These are phyloP conservation scores for Pseudogymnoascus sp. DNA, from an alignment of 2,329 filamentous ascomycete species.

Conservation along the genomic window DNA sequence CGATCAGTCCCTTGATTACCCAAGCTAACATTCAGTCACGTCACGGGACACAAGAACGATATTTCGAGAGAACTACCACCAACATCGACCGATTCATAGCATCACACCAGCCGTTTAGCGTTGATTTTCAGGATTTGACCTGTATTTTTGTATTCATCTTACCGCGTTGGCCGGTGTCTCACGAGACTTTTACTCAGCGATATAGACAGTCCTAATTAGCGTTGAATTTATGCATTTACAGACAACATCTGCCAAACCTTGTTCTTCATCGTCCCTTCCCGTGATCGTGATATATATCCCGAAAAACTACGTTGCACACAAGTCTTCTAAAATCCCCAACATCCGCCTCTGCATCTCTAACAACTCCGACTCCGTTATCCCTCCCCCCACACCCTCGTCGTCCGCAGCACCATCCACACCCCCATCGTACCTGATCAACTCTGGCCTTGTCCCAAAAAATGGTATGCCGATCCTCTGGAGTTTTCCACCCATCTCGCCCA, in stretches of 20 bases:
- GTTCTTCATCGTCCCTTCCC: neutral
- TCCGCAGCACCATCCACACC: conserved; percentile 18
- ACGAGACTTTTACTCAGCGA: neutral
- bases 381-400: conserved; percentile 15
- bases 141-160: neutral
- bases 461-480: conserved; percentile 50
- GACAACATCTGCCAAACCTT: neutral
- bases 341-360: conserved; percentile 37
- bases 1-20: neutral
- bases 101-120: neutral
- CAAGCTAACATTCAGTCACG: neutral
- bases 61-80: neutral
- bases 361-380: conserved; percentile 34
- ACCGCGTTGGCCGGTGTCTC: neutral
- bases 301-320: conserved; percentile 26
- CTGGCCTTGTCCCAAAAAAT: conserved; percentile 46
- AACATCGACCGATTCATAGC: neutral
- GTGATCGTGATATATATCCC: neutral
- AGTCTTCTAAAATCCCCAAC: conserved; percentile 41
- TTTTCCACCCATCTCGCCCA: conserved; percentile 44
- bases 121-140: neutral
- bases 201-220: neutral
- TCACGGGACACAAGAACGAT: neutral
- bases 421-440: conserved; percentile 31
- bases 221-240: neutral